Base-by-base conservation (phyloP, 202 grass and related monocot species). In the Schoenoplectus triqueter region DNA sequence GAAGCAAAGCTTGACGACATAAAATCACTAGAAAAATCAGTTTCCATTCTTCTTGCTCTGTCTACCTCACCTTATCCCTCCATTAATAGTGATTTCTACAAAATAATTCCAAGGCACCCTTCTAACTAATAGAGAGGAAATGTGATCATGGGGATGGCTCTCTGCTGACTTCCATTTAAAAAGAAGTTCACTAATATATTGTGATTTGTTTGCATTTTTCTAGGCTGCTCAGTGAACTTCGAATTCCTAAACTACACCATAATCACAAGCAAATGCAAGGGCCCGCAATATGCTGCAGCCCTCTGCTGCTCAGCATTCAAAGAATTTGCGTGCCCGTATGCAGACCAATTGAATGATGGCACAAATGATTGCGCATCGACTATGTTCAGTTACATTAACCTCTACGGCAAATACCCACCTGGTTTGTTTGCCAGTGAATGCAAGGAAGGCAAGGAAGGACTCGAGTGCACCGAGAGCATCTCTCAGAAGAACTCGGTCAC, bases 341-440 rank as follows among this genome's bases (percentile, higher is more conserved):
- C 2, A 2, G 79, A 20, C 0, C 82, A 94, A 71, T 31, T 96
- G 91, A 96, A 99, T 5, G 92, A 99, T 0, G 84, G 17, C 1
- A 89, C 82, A 47, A 94, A 71, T n/a, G 80, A 90, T 3, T 96
- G 97, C 51, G 90, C 93, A 39, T 86, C 87, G 0, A 88, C 75
- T n/a, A 94, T 99, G 93, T 99, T 96, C 85, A 92, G 84, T 86
- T 99, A 99, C 87, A 94, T 99, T 74, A 92, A 96, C 49, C 75
- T 92, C 46, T 89, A 92, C 13, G 97, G 97, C 21, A 91, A 89
- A n/a, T 99, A 96, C 70, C 97, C 97, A 70, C 92, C 90, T 45
- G 93, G 90, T n/a, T 84, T 99, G 64, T 99, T 99, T 78, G 74
- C 96, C 3, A 84, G 55, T 0, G 89, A 91, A 66, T 99, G 96